Evolutionary conservation across 108 stramenopile species (phyloP).

Genomic region (Nitzschia inconspicua): DNA sequence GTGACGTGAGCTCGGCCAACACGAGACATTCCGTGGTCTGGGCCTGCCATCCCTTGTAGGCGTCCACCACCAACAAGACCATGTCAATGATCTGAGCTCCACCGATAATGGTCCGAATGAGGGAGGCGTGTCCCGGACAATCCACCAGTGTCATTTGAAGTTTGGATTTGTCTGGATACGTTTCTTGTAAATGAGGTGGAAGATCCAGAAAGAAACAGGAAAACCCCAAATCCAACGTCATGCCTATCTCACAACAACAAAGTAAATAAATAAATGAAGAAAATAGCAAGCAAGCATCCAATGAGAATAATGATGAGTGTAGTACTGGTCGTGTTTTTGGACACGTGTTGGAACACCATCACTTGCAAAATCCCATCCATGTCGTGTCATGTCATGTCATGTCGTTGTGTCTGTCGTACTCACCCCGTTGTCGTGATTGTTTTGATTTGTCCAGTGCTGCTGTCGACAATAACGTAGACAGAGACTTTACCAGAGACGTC

Average conservation of each 20-base stretch:
- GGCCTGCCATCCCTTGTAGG: slow-evolving; percentile 96
- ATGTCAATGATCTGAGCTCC: slow-evolving; percentile 97
- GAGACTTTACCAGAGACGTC: slow-evolving; percentile 93
- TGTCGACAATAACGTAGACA: slow-evolving; percentile 91
- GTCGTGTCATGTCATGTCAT: neutral
- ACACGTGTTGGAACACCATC: neutral
- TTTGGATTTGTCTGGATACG: slow-evolving; percentile 15
- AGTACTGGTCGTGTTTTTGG: too few relatives aligned
- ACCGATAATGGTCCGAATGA: slow-evolving; percentile 98
- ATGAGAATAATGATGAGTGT: neutral
- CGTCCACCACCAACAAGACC: slow-evolving; percentile 95
- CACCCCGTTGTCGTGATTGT: slow-evolving; percentile 85
- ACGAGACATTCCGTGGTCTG: slow-evolving; percentile 99
- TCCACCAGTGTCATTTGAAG: slow-evolving; percentile 93
- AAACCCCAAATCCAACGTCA: slow-evolving; percentile 98
- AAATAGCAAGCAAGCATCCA: neutral
- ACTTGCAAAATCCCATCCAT: neutral
- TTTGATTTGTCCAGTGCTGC: slow-evolving; percentile 97
- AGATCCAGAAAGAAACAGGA: slow-evolving; percentile 87
- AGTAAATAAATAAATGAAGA: neutral
- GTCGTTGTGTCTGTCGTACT: neutral
- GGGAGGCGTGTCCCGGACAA: slow-evolving; percentile 97
- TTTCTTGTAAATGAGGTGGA: slow-evolving; percentile 50
- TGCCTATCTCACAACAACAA: too few relatives aligned
- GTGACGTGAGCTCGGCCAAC: slow-evolving; percentile 92